phyloP scores from a whole-genome alignment of 2,329 filamentous ascomycete species.

The Ceratocystis eucalypticola region DNA sequence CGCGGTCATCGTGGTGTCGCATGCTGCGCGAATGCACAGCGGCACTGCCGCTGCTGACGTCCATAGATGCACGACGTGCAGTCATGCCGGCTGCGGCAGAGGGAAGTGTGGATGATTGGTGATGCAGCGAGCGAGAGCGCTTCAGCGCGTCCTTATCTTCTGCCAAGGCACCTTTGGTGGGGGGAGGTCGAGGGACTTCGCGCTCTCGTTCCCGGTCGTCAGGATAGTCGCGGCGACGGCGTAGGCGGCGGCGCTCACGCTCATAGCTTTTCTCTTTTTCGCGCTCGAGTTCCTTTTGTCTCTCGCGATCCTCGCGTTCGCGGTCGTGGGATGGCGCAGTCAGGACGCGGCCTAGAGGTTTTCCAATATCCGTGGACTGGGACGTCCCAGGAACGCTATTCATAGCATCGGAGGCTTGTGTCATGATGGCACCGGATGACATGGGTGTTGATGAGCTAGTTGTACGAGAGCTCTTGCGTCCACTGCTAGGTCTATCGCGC shows the following conservation, averaged over 20 bases:
- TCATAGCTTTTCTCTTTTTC: neutral
- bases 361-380: neutral
- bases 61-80: conserved; percentile 12
- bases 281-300: neutral
- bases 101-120: conserved; percentile 3
- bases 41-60: neutral
- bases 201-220: neutral
- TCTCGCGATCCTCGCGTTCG: neutral
- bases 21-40: neutral
- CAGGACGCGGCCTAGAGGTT: neutral
- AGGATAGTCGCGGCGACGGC: neutral
- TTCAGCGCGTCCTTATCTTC: conserved; percentile 7
- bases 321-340: neutral
- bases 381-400: neutral
- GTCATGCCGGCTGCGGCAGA: neutral
- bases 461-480: conserved; percentile 2
- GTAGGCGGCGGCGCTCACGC: conserved; percentile 3
- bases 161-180: neutral
- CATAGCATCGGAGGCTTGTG: neutral
- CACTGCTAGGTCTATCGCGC: neutral
- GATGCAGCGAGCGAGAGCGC: conserved; percentile 7
- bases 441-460: neutral
- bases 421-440: neutral
- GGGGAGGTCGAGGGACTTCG: neutral
- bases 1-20: neutral